phyloP scores from a whole-genome alignment of 2,329 filamentous ascomycete genomes.

The Fusarium camptoceras region DNA sequence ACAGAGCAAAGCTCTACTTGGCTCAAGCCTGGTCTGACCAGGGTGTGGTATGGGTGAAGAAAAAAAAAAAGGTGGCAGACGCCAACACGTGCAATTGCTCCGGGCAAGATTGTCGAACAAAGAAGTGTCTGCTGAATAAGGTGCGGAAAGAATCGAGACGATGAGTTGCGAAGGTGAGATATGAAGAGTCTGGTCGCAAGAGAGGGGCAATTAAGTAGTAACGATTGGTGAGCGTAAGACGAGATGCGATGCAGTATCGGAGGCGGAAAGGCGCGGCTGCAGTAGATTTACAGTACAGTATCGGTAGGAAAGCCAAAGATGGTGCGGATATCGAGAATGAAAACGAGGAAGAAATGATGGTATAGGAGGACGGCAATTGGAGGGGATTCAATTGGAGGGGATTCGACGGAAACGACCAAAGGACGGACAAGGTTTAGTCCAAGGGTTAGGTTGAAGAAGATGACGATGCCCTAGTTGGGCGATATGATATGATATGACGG shows the following conservation, averaged over 20 bases:
- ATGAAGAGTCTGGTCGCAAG: constrained; percentile 11
- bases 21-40: constrained; percentile 25
- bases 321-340: constrained; percentile 23
- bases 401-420: constrained; percentile 47
- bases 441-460: constrained; percentile 22
- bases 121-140: constrained; percentile 7
- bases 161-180: constrained; percentile 16
- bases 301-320: constrained; percentile 24
- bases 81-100: constrained; percentile 37
- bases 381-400: constrained; percentile 33
- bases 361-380: constrained; percentile 31
- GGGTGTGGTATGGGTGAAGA: constrained; percentile 9
- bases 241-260: constrained; percentile 8
- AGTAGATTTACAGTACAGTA: background rate
- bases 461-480: constrained; percentile 10
- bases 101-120: constrained; percentile 28
- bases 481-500: background rate
- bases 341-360: constrained; percentile 18
- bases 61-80: constrained; percentile 14
- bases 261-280: constrained; percentile 30
- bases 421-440: constrained; percentile 43
- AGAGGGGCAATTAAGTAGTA: constrained; percentile 37
- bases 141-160: constrained; percentile 10
- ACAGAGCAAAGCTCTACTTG: constrained; percentile 25
- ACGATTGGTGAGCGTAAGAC: constrained; percentile 3